A percentile compares a stretch with the other conserved stretches of the same genome.
phyloP scores from a whole-genome alignment of 2,329 filamentous ascomycete genomes.

The Blastomyces parvus region DNA sequence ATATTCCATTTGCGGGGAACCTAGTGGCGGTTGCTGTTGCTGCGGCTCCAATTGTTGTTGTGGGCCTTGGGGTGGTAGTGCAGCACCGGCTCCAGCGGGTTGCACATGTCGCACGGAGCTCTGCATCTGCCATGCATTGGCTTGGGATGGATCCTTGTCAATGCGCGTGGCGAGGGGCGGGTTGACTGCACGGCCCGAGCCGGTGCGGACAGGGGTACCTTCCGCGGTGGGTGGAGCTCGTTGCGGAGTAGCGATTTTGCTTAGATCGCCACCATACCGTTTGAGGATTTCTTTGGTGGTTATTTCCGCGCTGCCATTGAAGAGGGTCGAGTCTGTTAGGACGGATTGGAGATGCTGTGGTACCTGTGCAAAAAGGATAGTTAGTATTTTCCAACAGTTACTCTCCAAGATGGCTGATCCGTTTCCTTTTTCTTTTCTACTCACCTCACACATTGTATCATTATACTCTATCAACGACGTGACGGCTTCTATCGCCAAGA shows the following conservation, averaged over 20 bases:
- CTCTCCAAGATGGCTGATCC: background rate
- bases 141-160: constrained; percentile 73
- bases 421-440: background rate
- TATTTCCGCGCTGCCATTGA: constrained; percentile 73
- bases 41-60: background rate
- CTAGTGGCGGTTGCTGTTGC: constrained; percentile 21
- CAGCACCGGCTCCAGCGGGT: background rate
- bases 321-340: constrained; percentile 71
- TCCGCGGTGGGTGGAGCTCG: constrained; percentile 45
- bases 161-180: constrained; percentile 52
- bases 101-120: constrained; percentile 68
- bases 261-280: constrained; percentile 79
- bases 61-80: background rate
- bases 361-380: constrained; percentile 52
- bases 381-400: background rate
- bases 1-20: constrained; percentile 10
- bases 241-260: constrained; percentile 52
- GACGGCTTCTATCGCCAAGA: constrained; percentile 86
- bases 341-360: constrained; percentile 84
- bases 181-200: constrained; percentile 32
- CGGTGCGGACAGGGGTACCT: constrained; percentile 43
- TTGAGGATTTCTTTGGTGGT: constrained; percentile 97
- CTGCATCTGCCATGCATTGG: constrained; percentile 66
- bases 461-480: constrained; percentile 86
- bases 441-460: constrained; percentile 90